Conservation (phyloP, 1,284 basidiomycete species). For the Psilocybe mexicana region DNA sequence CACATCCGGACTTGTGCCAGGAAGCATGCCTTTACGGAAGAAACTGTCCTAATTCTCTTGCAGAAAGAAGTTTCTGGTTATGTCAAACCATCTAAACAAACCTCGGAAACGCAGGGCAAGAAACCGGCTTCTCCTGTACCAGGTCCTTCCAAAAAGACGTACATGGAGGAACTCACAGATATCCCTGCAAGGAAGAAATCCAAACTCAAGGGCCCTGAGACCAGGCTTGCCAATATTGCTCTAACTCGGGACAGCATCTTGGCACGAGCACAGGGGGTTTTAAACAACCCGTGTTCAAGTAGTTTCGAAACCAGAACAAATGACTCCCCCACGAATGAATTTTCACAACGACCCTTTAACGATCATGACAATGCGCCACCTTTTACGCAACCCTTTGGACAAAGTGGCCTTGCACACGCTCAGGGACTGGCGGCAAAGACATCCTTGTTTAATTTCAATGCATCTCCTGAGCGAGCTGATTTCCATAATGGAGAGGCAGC, state of each 20-base stretch:
- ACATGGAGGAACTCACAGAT: slow-evolving; percentile 54
- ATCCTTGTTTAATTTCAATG: slow-evolving; percentile 5
- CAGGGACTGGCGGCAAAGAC: slow-evolving; percentile 5
- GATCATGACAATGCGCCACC: slow-evolving; percentile 14
- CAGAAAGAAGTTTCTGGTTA: slow-evolving; percentile 43
- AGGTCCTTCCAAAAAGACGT: slow-evolving; percentile 35
- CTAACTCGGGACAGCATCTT: slow-evolving; percentile 56
- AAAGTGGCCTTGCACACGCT: slow-evolving; percentile 33
- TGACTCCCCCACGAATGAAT: neutral
- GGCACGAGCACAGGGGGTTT: slow-evolving; percentile 51
- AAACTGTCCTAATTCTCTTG: slow-evolving; percentile 57
- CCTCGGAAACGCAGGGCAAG: slow-evolving; percentile 2
- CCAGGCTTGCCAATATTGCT: slow-evolving; percentile 43
- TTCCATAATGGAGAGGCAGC: neutral
- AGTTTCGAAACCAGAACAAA: slow-evolving; percentile 10
- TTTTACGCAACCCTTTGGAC: slow-evolving; percentile 45
- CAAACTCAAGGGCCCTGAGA: slow-evolving; percentile 43
- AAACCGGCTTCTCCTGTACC: neutral
- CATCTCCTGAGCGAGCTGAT: neutral
- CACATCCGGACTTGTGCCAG: slow-evolving; percentile 71
- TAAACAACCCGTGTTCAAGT: slow-evolving; percentile 21
- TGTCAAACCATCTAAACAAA: slow-evolving; percentile 7
- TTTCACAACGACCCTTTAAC: neutral
- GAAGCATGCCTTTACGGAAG: slow-evolving; percentile 52
- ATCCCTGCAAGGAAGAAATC: slow-evolving; percentile 45